Evolutionary conservation across 1,284 basidiomycete genomes (phyloP).

Genomic region (Ganoderma meredithae): DNA sequence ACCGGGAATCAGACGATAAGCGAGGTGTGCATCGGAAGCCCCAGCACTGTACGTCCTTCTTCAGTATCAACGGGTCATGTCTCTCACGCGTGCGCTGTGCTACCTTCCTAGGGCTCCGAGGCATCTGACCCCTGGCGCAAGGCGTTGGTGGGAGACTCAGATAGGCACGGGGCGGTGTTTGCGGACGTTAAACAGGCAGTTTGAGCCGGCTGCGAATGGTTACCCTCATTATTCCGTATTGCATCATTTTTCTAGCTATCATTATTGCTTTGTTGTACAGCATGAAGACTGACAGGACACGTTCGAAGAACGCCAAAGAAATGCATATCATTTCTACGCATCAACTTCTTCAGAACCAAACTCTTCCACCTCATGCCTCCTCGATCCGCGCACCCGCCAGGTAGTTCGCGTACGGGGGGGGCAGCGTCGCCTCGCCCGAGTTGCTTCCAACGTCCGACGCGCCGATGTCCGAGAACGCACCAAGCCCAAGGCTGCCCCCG

Average conservation of each 20-base stretch:
- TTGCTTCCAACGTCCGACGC: not conserved
- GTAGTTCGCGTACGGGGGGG: conserved; percentile 7
- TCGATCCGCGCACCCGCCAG: not conserved
- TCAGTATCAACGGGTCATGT: not conserved
- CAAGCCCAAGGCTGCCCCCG: not conserved
- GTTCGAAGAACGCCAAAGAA: no score
- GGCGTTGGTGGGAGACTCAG: not conserved
- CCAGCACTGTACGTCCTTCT: not conserved
- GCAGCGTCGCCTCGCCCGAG: conserved; percentile 4
- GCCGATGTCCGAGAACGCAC: not conserved
- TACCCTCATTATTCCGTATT: not conserved
- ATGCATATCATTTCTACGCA: no score
- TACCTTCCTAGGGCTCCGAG: not conserved
- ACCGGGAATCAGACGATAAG: not conserved
- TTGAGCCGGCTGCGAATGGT: not conserved
- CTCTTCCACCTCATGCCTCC: not conserved
- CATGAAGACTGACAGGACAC: no score
- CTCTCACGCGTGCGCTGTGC: not conserved
- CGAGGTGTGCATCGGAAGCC: not conserved
- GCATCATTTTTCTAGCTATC: not conserved
- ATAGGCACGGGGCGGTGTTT: not conserved
- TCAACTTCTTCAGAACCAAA: not conserved
- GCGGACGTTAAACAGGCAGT: not conserved
- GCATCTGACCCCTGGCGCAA: not conserved
- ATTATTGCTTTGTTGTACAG: not conserved